Conservation (phyloP, 441 rosid species). For the Corymbia calophylla region DNA sequence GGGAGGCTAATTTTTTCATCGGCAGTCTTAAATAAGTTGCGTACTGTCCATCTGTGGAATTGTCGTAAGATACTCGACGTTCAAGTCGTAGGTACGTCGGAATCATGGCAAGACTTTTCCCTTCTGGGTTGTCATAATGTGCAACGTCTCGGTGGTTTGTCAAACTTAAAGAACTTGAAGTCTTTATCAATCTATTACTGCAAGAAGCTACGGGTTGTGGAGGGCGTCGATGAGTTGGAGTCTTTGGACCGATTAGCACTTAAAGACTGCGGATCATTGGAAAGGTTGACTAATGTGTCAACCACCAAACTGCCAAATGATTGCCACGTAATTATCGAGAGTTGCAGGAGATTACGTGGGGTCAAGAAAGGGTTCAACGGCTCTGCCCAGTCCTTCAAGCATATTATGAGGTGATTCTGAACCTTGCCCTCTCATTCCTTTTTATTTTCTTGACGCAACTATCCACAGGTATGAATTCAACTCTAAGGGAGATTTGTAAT, state of each 20-base stretch:
- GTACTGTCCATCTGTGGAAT: fast-evolving
- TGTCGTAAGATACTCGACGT: not conserved
- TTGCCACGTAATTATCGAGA: fast-evolving
- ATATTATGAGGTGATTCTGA: not conserved
- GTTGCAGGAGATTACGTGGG: fast-evolving
- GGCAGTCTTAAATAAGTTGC: not conserved
- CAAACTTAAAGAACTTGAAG: not conserved
- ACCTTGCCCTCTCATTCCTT: not conserved
- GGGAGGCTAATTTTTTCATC: not conserved
- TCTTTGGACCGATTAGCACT: fast-evolving
- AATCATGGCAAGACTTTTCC: fast-evolving
- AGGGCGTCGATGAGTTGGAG: not conserved
- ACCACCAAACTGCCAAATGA: not conserved
- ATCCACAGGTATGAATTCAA: not conserved
- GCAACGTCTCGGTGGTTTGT: not conserved
- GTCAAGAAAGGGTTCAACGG: fast-evolving
- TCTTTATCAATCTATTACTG: fast-evolving
- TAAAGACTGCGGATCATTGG: fast-evolving
- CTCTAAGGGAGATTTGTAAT: not conserved
- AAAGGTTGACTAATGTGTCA: not conserved
- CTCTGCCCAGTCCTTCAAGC: not conserved
- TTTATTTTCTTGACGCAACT: not conserved
- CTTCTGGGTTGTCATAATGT: fast-evolving
- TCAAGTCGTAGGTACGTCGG: fast-evolving
- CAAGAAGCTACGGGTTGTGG: not conserved